Base-by-base conservation (phyloP, 352 stramenopile genomes). In the Phytophthora boehmeriae region DNA sequence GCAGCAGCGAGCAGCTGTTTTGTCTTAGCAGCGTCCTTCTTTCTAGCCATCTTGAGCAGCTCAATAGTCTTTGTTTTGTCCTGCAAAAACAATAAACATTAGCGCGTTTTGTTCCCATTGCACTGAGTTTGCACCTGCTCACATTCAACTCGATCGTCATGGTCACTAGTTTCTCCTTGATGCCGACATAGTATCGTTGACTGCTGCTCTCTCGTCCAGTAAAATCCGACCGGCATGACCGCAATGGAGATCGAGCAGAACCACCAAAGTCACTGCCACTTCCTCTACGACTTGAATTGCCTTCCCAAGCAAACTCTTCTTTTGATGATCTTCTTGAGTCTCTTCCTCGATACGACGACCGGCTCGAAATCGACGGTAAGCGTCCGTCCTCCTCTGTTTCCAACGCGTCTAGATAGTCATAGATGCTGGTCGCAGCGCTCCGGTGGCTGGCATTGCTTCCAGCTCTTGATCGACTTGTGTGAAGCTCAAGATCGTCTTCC, bases 21-120 rank as follows among this genome's bases (percentile, higher is more conserved):
- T 13, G 69, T 80, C 66, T 86, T 92, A 8, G 54, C 41, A 25
- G 87, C 81, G 59, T 94, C 85, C 48, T 92, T 94, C 68, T 89
- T 91, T 4, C 85, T 73, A 0, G 79, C 81, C 19, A 75, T 65
- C 62, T 91, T 90, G 32, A 94, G 75, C 61, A 92, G 34, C 41
- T 92, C 83, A 10, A 92, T 91, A n/a, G 85, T 94, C 58, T 94
- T 90, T 32, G 73, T 86, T 51, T 94, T 94, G 66, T 92, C 85
- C 85, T 94, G 34, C 32, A 35, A 2, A 52, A 34, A 39, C 14
- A 38, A 8, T 35, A 56, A 2, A 2, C 19, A 28, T 63, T 36
- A 63, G 4, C 19, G 4, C 23, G 19, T 48, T 8, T 55, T n/a
- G 36, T 53, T 49, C 9, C n/a, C 10, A 16, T 22, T 10, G 13